A percentile compares a stretch with the other conserved stretches of the same genome.
phyloP scores from a whole-genome alignment of 1,284 basidiomycete genomes.

The Melampsora americana region DNA sequence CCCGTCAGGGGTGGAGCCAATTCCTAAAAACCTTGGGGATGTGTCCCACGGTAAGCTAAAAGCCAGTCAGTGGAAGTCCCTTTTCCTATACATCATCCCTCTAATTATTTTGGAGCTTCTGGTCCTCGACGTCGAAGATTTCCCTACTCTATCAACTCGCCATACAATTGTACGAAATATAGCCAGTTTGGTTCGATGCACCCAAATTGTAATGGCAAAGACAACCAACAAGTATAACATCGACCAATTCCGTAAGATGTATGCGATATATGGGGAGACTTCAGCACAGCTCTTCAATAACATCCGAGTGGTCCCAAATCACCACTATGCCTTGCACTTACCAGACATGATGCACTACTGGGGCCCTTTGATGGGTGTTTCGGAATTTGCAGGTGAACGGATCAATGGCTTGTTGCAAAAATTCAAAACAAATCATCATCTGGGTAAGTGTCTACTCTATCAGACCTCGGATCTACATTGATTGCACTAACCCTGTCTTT shows the following conservation, averaged over 20 bases:
- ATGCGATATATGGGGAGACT: constrained; percentile 7
- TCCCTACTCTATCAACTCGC: not conserved
- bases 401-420: not conserved
- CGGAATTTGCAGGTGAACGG: not conserved
- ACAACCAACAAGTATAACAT: not conserved
- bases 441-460: not conserved
- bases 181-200: not conserved
- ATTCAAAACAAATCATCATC: not conserved
- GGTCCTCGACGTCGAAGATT: not conserved
- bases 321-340: not conserved
- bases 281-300: not conserved
- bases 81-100: not conserved
- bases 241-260: not conserved
- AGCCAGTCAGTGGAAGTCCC: not conserved
- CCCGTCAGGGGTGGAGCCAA: not conserved
- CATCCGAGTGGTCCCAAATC: not conserved
- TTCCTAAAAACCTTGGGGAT: not conserved
- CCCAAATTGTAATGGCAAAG: not conserved
- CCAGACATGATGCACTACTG: not conserved
- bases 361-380: constrained; percentile 9
- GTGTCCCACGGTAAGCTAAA: not conserved
- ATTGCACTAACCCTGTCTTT: no score
- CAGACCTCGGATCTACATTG: no score
- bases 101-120: not conserved
- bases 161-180: not conserved